phyloP scores from a whole-genome alignment of 2,329 filamentous ascomycete genomes.

The Chrysoporthe puriensis region DNA sequence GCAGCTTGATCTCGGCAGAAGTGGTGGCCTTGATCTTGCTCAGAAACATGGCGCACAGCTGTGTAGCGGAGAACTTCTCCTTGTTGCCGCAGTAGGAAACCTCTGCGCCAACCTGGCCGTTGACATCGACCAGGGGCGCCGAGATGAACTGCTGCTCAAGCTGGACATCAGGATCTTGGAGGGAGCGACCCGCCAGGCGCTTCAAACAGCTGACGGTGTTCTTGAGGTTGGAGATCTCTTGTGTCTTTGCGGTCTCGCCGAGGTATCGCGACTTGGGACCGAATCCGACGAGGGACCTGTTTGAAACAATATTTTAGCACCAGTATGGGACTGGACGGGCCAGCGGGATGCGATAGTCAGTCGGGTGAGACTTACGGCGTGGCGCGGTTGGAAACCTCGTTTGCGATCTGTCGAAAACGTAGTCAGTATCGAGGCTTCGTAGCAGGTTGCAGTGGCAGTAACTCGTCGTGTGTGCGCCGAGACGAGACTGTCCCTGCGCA shows the following conservation, averaged over 20 bases:
- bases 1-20: constrained; percentile 82
- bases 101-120: constrained; percentile 94
- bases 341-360: constrained; percentile 25
- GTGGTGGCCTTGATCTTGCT: constrained; percentile 93
- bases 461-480: not conserved
- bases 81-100: constrained; percentile 93
- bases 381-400: constrained; percentile 97
- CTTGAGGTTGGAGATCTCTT: constrained; percentile 99
- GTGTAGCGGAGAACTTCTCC: constrained; percentile 91
- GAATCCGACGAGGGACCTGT: constrained; percentile 90
- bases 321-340: not conserved
- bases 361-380: constrained; percentile 77
- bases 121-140: constrained; percentile 82
- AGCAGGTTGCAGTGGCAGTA: constrained; percentile 15
- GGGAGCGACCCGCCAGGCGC: constrained; percentile 83
- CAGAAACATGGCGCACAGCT: constrained; percentile 93
- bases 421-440: constrained; percentile 28
- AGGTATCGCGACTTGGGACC: constrained; percentile 92
- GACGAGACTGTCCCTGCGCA: not conserved
- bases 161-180: constrained; percentile 89
- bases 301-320: constrained; percentile 28
- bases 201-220: constrained; percentile 95
- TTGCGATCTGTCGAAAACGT: constrained; percentile 74
- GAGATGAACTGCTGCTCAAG: constrained; percentile 92
- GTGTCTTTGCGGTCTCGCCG: constrained; percentile 94